These are phyloP conservation scores for Phyllosticta citriasiana DNA, from an alignment of 2,329 filamentous ascomycete species.

Conservation along the genomic window DNA sequence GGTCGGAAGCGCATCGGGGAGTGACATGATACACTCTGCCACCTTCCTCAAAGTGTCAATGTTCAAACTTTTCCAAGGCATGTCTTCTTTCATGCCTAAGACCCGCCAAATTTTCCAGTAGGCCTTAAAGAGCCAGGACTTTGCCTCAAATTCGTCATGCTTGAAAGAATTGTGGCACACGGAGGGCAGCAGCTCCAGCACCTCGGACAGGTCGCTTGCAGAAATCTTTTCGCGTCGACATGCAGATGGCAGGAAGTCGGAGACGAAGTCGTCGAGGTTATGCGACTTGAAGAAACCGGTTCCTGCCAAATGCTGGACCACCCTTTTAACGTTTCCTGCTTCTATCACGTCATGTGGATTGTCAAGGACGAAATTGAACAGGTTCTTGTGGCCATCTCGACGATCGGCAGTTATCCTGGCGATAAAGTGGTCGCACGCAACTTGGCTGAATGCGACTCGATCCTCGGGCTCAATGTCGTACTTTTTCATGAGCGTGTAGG, in stretches of 20 bases:
- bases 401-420: background rate
- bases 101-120: constrained; percentile 7
- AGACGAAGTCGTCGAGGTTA: background rate
- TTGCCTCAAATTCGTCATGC: background rate
- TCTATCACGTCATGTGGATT: background rate
- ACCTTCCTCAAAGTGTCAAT: background rate
- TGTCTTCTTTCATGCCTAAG: background rate
- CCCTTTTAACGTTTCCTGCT: background rate
- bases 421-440: constrained; percentile 5
- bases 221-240: background rate
- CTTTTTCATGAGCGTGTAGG: background rate
- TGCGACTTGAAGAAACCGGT: background rate
- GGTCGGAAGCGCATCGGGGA: background rate
- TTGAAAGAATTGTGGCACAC: background rate
- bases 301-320: background rate
- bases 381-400: background rate
- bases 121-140: background rate
- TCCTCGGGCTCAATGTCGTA: background rate
- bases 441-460: background rate
- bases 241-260: background rate
- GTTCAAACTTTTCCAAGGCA: background rate
- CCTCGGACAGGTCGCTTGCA: background rate
- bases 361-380: constrained; percentile 1
- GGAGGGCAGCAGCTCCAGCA: background rate
- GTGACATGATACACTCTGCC: background rate